These are phyloP conservation scores for Cercophora sp. DNA, from an alignment of 495 filamentous ascomycete species.

Conservation along the genomic window DNA sequence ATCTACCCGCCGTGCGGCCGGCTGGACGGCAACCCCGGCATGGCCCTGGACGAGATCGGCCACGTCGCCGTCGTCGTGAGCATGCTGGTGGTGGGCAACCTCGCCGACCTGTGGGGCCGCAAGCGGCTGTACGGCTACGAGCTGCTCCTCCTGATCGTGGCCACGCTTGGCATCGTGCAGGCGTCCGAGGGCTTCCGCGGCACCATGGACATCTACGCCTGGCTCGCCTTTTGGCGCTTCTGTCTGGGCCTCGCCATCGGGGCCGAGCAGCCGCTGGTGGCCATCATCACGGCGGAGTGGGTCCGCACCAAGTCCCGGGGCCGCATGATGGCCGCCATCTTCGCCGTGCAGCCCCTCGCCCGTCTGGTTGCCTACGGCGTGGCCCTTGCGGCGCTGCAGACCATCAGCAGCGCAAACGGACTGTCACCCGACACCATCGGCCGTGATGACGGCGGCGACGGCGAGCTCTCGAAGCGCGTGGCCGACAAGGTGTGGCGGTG, in stretches of 20 bases:
- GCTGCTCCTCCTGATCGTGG: constrained; percentile 48
- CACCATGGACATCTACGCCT: constrained; percentile 51
- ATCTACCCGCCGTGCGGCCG: constrained; percentile 48
- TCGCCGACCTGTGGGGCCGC: constrained; percentile 56
- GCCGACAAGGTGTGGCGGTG: constrained; percentile 66
- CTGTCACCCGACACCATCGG: constrained; percentile 34
- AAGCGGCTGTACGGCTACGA: constrained; percentile 60
- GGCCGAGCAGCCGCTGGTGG: constrained; percentile 27
- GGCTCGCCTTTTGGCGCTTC: constrained; percentile 55
- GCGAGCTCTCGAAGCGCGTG: constrained; percentile 38
- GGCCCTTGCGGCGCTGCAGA: constrained; percentile 33
- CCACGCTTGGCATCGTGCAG: constrained; percentile 50
- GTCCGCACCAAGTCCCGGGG: constrained; percentile 51
- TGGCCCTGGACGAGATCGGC: constrained; percentile 52
- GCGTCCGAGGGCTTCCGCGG: constrained; percentile 31
- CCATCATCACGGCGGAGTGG: constrained; percentile 60
- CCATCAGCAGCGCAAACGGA: not conserved
- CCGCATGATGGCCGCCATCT: constrained; percentile 59
- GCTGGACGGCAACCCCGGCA: constrained; percentile 12
- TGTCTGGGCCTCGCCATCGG: constrained; percentile 49
- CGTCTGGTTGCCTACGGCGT: constrained; percentile 47
- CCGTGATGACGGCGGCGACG: constrained; percentile 27
- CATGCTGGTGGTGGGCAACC: constrained; percentile 53
- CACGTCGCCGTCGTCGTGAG: constrained; percentile 53
- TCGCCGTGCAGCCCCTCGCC: constrained; percentile 59